Conservation (phyloP, 345 rosid species). For the Xanthoceras sorbifolium region DNA sequence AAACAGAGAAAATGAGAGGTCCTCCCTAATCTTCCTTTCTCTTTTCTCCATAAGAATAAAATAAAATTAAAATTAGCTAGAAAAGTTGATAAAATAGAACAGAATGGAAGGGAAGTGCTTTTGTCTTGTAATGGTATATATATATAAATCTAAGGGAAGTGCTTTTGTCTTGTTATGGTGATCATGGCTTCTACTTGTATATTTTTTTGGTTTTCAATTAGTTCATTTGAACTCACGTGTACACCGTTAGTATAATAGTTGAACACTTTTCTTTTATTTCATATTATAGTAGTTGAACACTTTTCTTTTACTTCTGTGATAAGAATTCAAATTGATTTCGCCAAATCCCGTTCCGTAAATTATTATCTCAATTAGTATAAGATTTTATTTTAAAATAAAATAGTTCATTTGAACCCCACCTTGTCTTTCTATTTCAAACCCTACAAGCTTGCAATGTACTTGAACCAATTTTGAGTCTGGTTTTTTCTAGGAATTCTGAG, state of each 20-base stretch:
- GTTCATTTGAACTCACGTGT: no score
- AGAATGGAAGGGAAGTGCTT: not conserved
- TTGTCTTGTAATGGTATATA: constrained; percentile 13
- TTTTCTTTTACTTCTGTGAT: no score
- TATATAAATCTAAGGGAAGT: not conserved
- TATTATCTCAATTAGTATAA: no score
- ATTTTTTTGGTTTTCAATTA: not conserved
- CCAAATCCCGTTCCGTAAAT: no score
- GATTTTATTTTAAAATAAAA: no score
- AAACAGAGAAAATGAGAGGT: constrained; percentile 5
- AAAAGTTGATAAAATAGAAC: not conserved
- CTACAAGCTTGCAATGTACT: constrained; percentile 16
- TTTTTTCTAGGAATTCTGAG: not conserved
- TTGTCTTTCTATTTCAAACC: not conserved
- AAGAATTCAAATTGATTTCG: no score
- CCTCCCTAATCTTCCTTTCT: constrained; percentile 1
- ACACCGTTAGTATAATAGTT: no score
- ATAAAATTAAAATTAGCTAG: not conserved
- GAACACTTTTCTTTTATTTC: no score
- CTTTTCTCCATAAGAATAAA: not conserved
- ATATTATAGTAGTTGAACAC: no score
- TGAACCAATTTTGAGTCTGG: constrained; percentile 6
- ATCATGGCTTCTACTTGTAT: not conserved
- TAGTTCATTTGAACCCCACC: not conserved
- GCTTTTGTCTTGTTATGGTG: constrained; percentile 6